Base-by-base conservation (phyloP, 345 rosid genomes). In the Eucalyptus tenuipes region DNA sequence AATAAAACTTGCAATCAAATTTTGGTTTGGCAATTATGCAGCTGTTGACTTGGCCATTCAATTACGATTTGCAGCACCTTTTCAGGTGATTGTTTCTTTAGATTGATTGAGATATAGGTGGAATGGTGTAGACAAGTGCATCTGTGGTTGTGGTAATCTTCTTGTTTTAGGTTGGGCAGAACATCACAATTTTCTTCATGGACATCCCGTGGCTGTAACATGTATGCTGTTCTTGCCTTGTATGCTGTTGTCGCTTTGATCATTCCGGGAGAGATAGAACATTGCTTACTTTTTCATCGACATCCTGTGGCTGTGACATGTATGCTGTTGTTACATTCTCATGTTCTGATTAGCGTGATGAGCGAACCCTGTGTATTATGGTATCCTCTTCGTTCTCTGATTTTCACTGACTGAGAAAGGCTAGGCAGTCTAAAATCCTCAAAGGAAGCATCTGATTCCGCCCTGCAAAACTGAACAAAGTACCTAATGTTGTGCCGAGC, bases 51-150 rank as follows among this genome's bases (percentile, higher is more conserved):
- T 29, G 27, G 66, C 87, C 42, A 53, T 16, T 86, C 1, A 40
- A 42, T 87, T 90, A 31, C 86, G 89, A 89, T 92, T 89, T 89
- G 90, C 92, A 85, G 94, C 95, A 68, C 96, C 94, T 47, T 49
- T 92, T 89, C 96, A 94, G 17, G 92, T 93, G 85, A 94, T 20
- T 52, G 44, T 49, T 86, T 49, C 61, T 40, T 86, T 86, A 8
- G 87, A 37, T 22, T n/a, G 57, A 31, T 27, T 49, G 84, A 24
- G 84, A 75, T 75, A 40, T 22, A 15, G 29, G 84, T 15, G 1
- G 42, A 20, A 75, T 10, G 15, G 27, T 17, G 82, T 75, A 37
- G 27, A 37, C 47, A 13, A 20, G 16, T 1, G 47, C 47, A 40
- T 40, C 12, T 24, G 81, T 40, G 84, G 8, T 40, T 75, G 57